Conservation (phyloP, 306 rosid species). For the Prunus fruticosa region DNA sequence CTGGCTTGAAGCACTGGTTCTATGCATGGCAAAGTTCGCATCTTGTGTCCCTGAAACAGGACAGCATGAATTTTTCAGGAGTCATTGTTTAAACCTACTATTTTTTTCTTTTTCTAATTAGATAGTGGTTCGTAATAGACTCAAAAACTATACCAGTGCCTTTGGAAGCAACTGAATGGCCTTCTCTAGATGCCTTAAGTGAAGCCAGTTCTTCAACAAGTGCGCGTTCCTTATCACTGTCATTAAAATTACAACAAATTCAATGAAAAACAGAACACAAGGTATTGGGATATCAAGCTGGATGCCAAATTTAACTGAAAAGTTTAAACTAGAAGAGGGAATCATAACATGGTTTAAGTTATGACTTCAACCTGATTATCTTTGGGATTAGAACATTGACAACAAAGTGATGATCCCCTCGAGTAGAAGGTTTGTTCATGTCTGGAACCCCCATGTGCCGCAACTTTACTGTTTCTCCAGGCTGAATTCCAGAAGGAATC, state of each 20-base stretch:
- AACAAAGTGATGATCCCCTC: constrained; percentile 85
- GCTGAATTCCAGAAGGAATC: constrained; percentile 87
- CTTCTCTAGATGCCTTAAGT: constrained; percentile 44
- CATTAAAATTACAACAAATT: constrained; percentile 19
- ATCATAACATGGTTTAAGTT: constrained; percentile 3
- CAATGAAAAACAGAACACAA: not conserved
- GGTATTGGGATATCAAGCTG: constrained; percentile 3
- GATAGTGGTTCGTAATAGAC: not conserved
- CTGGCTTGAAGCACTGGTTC: constrained; percentile 28
- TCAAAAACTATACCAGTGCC: constrained; percentile 35
- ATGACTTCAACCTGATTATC: constrained; percentile 60
- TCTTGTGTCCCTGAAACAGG: constrained; percentile 39
- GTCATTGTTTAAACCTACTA: constrained; percentile 1
- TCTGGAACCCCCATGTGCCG: constrained; percentile 73
- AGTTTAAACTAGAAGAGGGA: not conserved
- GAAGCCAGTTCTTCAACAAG: constrained; percentile 69
- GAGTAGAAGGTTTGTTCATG: constrained; percentile 66
- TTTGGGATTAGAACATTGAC: constrained; percentile 81
- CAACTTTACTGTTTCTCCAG: constrained; percentile 77
- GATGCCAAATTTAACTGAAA: not conserved
- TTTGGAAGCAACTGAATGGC: constrained; percentile 29
- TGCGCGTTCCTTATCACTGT: constrained; percentile 57
- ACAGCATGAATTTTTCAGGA: not conserved
- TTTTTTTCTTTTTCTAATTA: not conserved
- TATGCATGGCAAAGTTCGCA: constrained; percentile 30